phyloP scores from a whole-genome alignment of 306 rosid species.

The Trifolium repens region DNA sequence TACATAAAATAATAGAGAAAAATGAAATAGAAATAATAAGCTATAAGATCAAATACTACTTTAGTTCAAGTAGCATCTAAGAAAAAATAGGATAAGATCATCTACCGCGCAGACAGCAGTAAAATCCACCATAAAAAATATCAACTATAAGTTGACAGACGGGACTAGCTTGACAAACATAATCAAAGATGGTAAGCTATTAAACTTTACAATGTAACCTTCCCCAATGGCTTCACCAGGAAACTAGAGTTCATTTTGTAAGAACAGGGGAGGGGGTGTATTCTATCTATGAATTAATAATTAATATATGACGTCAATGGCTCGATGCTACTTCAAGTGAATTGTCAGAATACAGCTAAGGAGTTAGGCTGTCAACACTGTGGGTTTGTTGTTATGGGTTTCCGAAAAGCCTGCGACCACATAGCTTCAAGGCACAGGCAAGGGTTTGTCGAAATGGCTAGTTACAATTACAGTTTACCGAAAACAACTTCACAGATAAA shows the following conservation, averaged over 20 bases:
- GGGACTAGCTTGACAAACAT: not conserved
- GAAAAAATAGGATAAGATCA: not conserved
- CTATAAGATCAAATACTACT: not conserved
- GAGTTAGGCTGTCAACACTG: constrained; percentile 10
- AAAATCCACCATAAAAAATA: not conserved
- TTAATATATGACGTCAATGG: not conserved
- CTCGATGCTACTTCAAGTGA: constrained; percentile 12
- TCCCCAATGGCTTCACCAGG: not conserved
- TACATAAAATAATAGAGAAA: not conserved
- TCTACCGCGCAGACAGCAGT: not conserved
- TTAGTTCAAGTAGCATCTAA: not conserved
- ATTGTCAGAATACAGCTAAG: constrained; percentile 7
- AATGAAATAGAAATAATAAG: not conserved
- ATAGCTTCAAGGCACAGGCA: constrained; percentile 9
- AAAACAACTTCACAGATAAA: constrained; percentile 34
- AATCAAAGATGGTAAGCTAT: not conserved
- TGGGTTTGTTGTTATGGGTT: constrained; percentile 20
- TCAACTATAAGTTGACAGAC: not conserved
- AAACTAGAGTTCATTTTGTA: constrained; percentile 7
- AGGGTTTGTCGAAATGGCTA: constrained; percentile 29
- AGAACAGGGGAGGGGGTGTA: not conserved
- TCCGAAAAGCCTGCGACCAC: constrained; percentile 7
- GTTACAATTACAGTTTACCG: constrained; percentile 30
- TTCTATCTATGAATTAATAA: not conserved
- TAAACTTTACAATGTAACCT: constrained; percentile 1